Percentiles rank a stretch among this genome's conserved stretches.
Evolutionary conservation across 192 early-diverging fungal genomes (phyloP).

Genomic region (Pilobolus umbonatus): DNA sequence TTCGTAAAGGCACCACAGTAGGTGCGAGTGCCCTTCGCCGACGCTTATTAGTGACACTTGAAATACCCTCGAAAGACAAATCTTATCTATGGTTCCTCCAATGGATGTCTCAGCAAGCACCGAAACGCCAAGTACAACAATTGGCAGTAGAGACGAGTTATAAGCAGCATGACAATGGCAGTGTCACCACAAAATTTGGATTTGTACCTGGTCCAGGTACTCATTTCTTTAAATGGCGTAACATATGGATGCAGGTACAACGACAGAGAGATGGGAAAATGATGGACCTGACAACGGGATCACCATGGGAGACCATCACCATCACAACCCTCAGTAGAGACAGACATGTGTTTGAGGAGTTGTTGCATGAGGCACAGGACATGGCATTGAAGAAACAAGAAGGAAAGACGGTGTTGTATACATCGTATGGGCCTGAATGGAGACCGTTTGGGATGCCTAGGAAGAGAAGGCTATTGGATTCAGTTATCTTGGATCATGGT

Average conservation of each 20-base stretch:
- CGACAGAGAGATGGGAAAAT: conserved; percentile 80
- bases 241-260: conserved; percentile 81
- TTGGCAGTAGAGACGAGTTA: conserved; percentile 85
- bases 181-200: conserved; percentile 72
- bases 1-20: conserved; percentile 66
- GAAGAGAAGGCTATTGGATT: conserved; percentile 63
- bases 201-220: conserved; percentile 91
- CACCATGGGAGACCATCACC: conserved; percentile 93
- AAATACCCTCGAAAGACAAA: conserved; percentile 92
- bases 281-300: conserved; percentile 87
- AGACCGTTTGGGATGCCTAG: conserved; percentile 92
- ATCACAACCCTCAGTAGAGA: conserved; percentile 86
- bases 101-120: conserved; percentile 75
- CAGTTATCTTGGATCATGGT: conserved; percentile 69
- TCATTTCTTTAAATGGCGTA: conserved; percentile 78
- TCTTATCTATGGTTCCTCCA: conserved; percentile 91
- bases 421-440: conserved; percentile 95
- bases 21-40: conserved; percentile 69
- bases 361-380: conserved; percentile 78
- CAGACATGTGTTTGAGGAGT: conserved; percentile 63
- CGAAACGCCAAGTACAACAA: conserved; percentile 54
- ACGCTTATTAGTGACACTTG: conserved; percentile 82
- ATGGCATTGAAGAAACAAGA: conserved; percentile 84
- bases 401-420: conserved; percentile 95
- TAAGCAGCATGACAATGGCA: conserved; percentile 88